A percentile compares a stretch with the other conserved stretches of the same genome.
phyloP scores from a whole-genome alignment of 73 alveolate genomes.

The Urostyla sp. region DNA sequence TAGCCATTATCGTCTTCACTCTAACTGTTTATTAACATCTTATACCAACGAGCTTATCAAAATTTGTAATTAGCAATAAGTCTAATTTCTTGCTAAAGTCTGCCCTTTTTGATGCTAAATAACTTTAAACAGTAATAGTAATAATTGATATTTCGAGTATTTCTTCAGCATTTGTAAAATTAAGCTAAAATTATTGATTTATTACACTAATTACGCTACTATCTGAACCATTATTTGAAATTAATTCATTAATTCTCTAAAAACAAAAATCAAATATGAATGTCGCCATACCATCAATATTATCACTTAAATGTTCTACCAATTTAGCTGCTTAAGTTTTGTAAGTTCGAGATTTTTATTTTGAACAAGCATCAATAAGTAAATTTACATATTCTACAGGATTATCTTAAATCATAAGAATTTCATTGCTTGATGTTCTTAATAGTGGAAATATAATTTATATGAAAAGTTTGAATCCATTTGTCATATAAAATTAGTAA shows the following conservation, averaged over 20 bases:
- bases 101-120: conserved; percentile 37
- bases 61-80: neutral
- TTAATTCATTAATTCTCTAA: too few species aligned
- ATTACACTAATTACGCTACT: conserved; percentile 10
- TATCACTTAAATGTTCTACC: conserved; percentile 75
- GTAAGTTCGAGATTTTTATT: conserved; percentile 55
- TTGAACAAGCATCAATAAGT: conserved; percentile 77
- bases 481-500: conserved; percentile 39
- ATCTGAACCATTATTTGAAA: conserved; percentile 8
- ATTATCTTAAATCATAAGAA: conserved; percentile 53
- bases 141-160: conserved; percentile 35
- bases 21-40: neutral
- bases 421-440: conserved; percentile 66
- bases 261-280: conserved; percentile 53
- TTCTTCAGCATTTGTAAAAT: conserved; percentile 9
- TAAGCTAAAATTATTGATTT: conserved; percentile 12
- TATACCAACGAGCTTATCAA: neutral
- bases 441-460: conserved; percentile 74
- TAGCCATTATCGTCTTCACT: conserved; percentile 17
- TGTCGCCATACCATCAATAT: conserved; percentile 74
- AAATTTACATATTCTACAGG: conserved; percentile 81
- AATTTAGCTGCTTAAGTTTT: conserved; percentile 81
- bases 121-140: conserved; percentile 52
- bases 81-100: conserved; percentile 16
- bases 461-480: conserved; percentile 59